Evolutionary conservation across 1,284 basidiomycete genomes (phyloP).

Genomic region (Ustilago loliicola): DNA sequence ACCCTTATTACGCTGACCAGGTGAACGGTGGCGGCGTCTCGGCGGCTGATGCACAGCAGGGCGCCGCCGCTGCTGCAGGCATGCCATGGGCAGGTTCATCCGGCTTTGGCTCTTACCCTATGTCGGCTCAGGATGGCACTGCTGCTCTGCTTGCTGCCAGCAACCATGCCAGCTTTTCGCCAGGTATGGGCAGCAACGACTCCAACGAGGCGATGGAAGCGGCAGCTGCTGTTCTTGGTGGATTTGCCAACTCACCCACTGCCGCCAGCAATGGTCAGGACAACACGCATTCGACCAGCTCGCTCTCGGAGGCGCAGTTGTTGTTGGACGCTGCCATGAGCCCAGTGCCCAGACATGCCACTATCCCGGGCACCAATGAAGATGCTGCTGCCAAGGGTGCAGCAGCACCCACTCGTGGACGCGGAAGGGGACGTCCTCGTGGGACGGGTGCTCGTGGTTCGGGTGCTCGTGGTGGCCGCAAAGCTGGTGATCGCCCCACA

Average conservation of each 20-base stretch:
- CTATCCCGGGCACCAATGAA: conserved; percentile 20
- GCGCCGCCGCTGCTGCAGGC: conserved; percentile 13
- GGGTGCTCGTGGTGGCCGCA: conserved; percentile 32
- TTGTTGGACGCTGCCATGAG: conserved; percentile 57
- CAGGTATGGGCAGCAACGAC: conserved; percentile 48
- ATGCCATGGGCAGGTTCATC: conserved; percentile 37
- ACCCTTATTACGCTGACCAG: conserved; percentile 49
- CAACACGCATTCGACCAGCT: conserved; percentile 24
- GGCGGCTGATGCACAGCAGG: conserved; percentile 18
- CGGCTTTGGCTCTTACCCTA: conserved; percentile 36
- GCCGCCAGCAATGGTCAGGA: conserved; percentile 19
- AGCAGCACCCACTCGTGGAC: conserved; percentile 15
- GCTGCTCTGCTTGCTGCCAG: conserved; percentile 52
- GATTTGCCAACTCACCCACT: conserved; percentile 42
- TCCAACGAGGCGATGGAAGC: conserved; percentile 57
- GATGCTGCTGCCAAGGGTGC: conserved; percentile 9
- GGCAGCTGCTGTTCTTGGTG: conserved; percentile 52
- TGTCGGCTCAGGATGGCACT: conserved; percentile 49
- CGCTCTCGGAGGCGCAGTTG: conserved; percentile 54
- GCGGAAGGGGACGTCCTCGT: conserved; percentile 46
- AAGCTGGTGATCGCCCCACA: conserved; percentile 12
- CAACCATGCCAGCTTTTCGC: conserved; percentile 49
- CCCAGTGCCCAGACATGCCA: conserved; percentile 47
- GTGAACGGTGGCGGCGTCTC: conserved; percentile 19
- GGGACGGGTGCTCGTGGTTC: conserved; percentile 42